phyloP scores from a whole-genome alignment of 2,329 filamentous ascomycete genomes.

The Fusarium aywerte region DNA sequence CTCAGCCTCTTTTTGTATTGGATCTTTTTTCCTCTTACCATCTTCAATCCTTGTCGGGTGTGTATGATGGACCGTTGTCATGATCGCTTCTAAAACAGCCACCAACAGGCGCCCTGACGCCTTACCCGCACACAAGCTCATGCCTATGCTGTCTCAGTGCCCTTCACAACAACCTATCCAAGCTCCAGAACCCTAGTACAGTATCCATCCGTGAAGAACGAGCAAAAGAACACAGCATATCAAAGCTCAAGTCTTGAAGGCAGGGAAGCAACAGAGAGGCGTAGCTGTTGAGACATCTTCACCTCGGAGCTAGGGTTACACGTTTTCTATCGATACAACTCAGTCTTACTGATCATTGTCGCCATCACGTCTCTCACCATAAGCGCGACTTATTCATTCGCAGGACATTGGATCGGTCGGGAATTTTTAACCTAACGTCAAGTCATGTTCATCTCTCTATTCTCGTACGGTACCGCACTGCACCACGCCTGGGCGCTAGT shows the following conservation, averaged over 20 bases:
- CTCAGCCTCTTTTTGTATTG: conserved; percentile 28
- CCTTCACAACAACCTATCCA: not conserved
- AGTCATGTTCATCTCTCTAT: not conserved
- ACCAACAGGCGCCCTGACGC: conserved; percentile 46
- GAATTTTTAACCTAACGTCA: not conserved
- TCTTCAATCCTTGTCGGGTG: conserved; percentile 6
- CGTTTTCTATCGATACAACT: conserved; percentile 8
- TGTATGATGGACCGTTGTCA: conserved; percentile 25
- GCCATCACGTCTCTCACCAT: conserved; percentile 9
- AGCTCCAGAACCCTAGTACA: conserved; percentile 1
- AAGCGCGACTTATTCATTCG: conserved; percentile 17
- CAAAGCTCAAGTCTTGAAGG: no score
- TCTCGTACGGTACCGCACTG: not conserved
- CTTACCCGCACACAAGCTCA: conserved; percentile 37
- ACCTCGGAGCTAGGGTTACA: conserved; percentile 9
- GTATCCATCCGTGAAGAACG: not conserved
- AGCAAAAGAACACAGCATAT: not conserved
- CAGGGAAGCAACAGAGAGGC: not conserved
- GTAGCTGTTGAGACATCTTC: not conserved
- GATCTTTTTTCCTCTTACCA: conserved; percentile 1
- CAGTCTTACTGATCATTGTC: conserved; percentile 18
- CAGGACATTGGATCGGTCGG: conserved; percentile 31
- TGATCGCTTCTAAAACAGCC: conserved; percentile 37
- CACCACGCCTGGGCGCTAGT: conserved; percentile 37
- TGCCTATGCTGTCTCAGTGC: conserved; percentile 9